Conservation (phyloP, 2,329 filamentous ascomycete genomes). For the Aaosphaeria arxii region DNA sequence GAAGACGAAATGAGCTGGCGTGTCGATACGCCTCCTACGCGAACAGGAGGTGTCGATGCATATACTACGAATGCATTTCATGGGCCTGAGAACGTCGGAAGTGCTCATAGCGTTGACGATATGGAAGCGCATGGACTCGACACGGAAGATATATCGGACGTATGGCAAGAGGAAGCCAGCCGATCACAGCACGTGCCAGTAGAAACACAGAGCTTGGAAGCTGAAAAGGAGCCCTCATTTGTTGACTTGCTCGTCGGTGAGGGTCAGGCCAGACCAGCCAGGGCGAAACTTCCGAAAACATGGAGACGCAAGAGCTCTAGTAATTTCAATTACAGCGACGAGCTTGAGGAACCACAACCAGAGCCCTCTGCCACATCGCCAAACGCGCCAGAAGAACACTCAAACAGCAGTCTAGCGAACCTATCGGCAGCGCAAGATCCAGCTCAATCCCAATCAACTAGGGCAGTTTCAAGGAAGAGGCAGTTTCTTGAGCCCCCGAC, state of each 20-base stretch:
- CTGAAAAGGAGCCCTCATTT: slow-evolving; percentile 13
- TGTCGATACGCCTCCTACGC: slow-evolving; percentile 19
- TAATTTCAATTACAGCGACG: slow-evolving; percentile 39
- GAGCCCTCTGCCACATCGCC: background rate
- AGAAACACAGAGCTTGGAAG: slow-evolving; percentile 7
- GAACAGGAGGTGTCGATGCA: slow-evolving; percentile 1
- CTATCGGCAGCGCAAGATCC: background rate
- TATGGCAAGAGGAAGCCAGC: slow-evolving; percentile 50
- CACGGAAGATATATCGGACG: slow-evolving; percentile 29
- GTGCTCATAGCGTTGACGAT: background rate
- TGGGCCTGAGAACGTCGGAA: background rate
- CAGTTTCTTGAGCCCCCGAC: slow-evolving; percentile 9
- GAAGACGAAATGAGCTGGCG: slow-evolving; percentile 33
- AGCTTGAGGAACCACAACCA: slow-evolving; percentile 23
- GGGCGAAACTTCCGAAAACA: slow-evolving; percentile 41
- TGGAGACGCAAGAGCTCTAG: slow-evolving; percentile 41
- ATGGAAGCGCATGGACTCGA: slow-evolving; percentile 1
- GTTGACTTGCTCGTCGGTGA: slow-evolving; percentile 35
- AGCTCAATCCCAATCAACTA: background rate
- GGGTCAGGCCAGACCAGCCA: slow-evolving; percentile 25
- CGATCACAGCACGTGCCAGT: slow-evolving; percentile 19
- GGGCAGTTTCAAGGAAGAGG: slow-evolving; percentile 7
- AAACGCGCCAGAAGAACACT: background rate
- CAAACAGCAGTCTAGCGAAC: no score
- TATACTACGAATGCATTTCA: slow-evolving; percentile 1